Percentiles rank a stretch among this genome's conserved stretches.
phyloP scores from a whole-genome alignment of 192 early-diverging fungal genomes.

The Coemansia sp. region DNA sequence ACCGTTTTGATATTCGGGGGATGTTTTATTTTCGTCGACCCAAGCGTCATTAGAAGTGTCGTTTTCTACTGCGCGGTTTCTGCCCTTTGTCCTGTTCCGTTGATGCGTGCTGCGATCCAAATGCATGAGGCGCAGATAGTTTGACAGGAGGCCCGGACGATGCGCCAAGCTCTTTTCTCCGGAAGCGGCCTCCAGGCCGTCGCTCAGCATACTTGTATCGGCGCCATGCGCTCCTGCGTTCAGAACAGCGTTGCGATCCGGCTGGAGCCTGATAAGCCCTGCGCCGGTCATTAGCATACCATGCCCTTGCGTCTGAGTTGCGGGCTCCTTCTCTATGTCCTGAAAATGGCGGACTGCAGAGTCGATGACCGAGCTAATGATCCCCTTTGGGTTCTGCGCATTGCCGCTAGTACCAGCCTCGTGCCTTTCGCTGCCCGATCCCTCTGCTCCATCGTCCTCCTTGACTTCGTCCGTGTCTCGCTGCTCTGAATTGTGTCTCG shows the following conservation, averaged over 20 bases:
- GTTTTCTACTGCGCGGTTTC: neutral
- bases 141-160: conserved; percentile 33
- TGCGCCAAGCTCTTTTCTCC: conserved; percentile 2
- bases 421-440: neutral
- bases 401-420: neutral
- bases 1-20: neutral
- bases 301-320: conserved; percentile 2
- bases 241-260: conserved; percentile 25
- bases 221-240: conserved; percentile 7
- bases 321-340: conserved; percentile 22
- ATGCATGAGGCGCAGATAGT: conserved; percentile 39
- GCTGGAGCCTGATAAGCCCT: conserved; percentile 40
- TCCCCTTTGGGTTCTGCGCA: neutral
- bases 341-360: conserved; percentile 37
- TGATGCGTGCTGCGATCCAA: conserved; percentile 23
- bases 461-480: neutral
- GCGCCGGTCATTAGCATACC: conserved; percentile 26
- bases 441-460: neutral
- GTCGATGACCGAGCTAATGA: conserved; percentile 18
- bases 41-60: conserved; percentile 1
- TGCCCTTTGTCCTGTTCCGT: neutral
- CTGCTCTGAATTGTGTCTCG: neutral
- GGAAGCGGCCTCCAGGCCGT: neutral
- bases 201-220: neutral
- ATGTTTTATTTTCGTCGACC: neutral